Evolutionary conservation across 352 stramenopile species (phyloP), one percentile per base, ranked within the genome.

Genomic region (Phytophthora fragariae): DNA sequence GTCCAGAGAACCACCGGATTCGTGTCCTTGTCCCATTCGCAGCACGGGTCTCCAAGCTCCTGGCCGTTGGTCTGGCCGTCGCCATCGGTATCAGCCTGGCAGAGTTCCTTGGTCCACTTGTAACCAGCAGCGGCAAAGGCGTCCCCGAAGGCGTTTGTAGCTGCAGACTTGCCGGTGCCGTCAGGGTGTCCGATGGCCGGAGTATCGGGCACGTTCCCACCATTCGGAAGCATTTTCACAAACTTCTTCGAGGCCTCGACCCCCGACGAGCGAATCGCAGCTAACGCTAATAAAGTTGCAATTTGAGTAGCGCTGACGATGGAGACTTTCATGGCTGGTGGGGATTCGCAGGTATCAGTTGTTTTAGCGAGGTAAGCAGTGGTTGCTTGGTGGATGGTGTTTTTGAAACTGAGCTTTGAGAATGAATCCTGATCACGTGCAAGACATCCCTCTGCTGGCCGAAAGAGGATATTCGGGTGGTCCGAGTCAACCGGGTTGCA

Each of bases 21-120:
- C 14, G 56, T 57, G 52, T 60, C 44, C 60, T 54, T 54, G 27
- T 75, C 60, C 64, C 64, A 71, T 46, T 75, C 65, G 71, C 89
- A 96, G 75, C 83, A 85, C 58, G 86, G 87, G 60, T 95, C 88
- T 10, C 88, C 88, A 12, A 94, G 81, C 66, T 95, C 88, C 63
- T 93, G 67, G 54, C 89, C 89, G 72, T 96, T 96, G 12, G 87
- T 93, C 27, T 84, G 75, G 9, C 89, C 89, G 63, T 96, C 88
- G 19, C 84, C 82, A 49, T 96, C 89, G 27, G 73, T 63, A 29
- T 79, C 72, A 3, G 60, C 56, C 27, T 79, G 12, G 33, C 70
- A 77, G 41, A 77, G 46, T 8, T 47, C 65, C n/a, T 52, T 56
- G 55, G 66, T 77, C 70, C 70, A 77, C 60, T 71, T 65, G n/a